Base-by-base conservation (phyloP, 176 grass and related monocot species). In the Raddia guianensis region DNA sequence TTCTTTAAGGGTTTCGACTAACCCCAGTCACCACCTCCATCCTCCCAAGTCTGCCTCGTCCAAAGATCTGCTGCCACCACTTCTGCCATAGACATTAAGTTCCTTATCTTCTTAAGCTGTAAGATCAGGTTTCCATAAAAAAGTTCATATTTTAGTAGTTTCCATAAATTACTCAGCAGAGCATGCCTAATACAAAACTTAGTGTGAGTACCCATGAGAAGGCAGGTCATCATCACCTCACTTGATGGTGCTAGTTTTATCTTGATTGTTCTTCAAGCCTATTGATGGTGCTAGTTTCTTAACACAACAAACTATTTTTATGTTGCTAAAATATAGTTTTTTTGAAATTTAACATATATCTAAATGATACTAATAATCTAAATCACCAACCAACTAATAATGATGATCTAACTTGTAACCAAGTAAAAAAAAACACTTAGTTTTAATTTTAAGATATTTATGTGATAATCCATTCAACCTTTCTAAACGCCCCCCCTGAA, bases 361-460 rank as follows among this genome's bases (percentile, higher is more conserved):
- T 66, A 16, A 10, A 15, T 78, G 65, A 5, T 77, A 63, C 48
- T 37, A 70, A 58, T 74, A 57, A 49, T 86, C 18, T 71, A 8
- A 52, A 63, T 53, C 19, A n/a, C 53, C 51, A 61, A 69, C 15
- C n/a, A 8, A 2, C 40, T 73, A 75, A 27, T 68, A 74, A 68
- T 68, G 34, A 72, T 57, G 62, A 12, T 44, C 40, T 74, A 12
- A 46, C 62, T 48, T 58, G 5, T 47, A 72, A 6, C 19, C 49
- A 52, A 14, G 21, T 54, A 79, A 14, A 57, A 15, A 15, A 18
- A 6, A 58, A 42, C n/a, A 49, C 35, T 82, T 70, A 14, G 63
- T 70, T 82, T 75, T 20, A 52, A 63, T 76, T 48, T 52, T 35
- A 70, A 70, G 3, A 37, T 63, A 75, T 81, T 34, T n/a, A 69